Evolutionary conservation across 2,329 filamentous ascomycete species (phyloP).

Genomic region (Massarina eburnea): DNA sequence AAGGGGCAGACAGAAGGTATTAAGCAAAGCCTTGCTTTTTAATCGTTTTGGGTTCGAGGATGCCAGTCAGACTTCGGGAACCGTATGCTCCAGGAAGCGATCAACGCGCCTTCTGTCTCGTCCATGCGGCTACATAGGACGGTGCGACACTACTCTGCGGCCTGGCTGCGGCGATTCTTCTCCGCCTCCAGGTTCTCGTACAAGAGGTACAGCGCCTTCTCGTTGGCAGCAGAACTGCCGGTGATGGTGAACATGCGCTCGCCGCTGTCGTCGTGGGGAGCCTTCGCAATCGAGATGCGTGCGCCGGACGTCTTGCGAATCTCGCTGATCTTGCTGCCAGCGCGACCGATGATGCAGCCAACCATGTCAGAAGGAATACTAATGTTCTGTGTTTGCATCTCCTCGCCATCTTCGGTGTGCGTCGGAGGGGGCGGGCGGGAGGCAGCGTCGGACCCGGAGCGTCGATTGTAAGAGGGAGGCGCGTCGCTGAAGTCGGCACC

Average conservation of each 20-base stretch:
- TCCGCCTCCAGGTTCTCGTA: slow-evolving; percentile 99
- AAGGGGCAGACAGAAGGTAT: slow-evolving; percentile 26
- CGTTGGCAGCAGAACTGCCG: slow-evolving; percentile 89
- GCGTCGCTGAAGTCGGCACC: slow-evolving; percentile 96
- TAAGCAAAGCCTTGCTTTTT: slow-evolving; percentile 39
- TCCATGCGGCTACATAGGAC: slow-evolving; percentile 7
- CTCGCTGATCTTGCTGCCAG: slow-evolving; percentile 96
- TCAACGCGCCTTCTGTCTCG: slow-evolving; percentile 5
- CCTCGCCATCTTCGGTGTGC: slow-evolving; percentile 93
- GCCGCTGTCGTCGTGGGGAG: slow-evolving; percentile 93
- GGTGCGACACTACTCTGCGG: slow-evolving; percentile 50
- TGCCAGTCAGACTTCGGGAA: slow-evolving; percentile 6
- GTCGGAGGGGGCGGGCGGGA: slow-evolving; percentile 76
- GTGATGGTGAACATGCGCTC: slow-evolving; percentile 99
- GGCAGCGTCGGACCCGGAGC: slow-evolving; percentile 80
- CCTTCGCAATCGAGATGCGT: slow-evolving; percentile 96
- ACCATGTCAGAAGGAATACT: slow-evolving; percentile 99
- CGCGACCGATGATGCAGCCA: slow-evolving; percentile 96
- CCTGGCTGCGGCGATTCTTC: slow-evolving; percentile 92
- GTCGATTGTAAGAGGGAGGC: slow-evolving; percentile 68
- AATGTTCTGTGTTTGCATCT: slow-evolving; percentile 98
- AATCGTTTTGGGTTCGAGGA: slow-evolving; percentile 9
- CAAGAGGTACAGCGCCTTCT: slow-evolving; percentile 91
- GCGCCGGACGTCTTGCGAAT: slow-evolving; percentile 96
- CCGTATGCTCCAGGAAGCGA: slow-evolving; percentile 6